Evolutionary conservation across 2,329 filamentous ascomycete genomes (phyloP).

Genomic region (Penicillium sp.): DNA sequence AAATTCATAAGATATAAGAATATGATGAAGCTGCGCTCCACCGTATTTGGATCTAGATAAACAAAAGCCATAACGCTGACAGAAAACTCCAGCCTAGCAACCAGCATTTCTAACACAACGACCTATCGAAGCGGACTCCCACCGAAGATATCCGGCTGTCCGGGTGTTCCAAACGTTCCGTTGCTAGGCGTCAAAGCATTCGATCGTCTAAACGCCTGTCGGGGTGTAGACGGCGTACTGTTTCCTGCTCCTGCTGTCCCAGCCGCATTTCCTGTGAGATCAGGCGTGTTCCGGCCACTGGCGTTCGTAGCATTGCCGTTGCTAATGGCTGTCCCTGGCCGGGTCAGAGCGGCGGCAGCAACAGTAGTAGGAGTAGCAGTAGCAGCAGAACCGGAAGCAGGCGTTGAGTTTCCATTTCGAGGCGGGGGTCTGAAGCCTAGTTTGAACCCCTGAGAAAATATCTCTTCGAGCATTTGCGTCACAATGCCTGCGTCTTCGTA

Average conservation of each 20-base stretch:
- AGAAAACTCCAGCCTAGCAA: too few species aligned
- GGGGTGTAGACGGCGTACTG: constrained; percentile 39
- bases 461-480: constrained; percentile 78
- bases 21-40: neutral
- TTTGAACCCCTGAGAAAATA: constrained; percentile 66
- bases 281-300: constrained; percentile 41
- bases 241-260: constrained; percentile 8
- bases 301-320: constrained; percentile 27
- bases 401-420: constrained; percentile 27
- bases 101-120: neutral
- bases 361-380: neutral
- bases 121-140: constrained; percentile 36
- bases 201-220: constrained; percentile 39
- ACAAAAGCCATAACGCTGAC: neutral
- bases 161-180: constrained; percentile 36
- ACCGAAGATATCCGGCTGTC: constrained; percentile 35
- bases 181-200: constrained; percentile 42
- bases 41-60: neutral
- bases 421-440: constrained; percentile 56
- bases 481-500: constrained; percentile 81
- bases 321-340: constrained; percentile 37
- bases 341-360: constrained; percentile 22
- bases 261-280: constrained; percentile 17
- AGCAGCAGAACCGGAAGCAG: constrained; percentile 1
- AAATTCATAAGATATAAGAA: neutral